Conservation (phyloP, 129 eudicot genomes). For the Cynara cardunculus region DNA sequence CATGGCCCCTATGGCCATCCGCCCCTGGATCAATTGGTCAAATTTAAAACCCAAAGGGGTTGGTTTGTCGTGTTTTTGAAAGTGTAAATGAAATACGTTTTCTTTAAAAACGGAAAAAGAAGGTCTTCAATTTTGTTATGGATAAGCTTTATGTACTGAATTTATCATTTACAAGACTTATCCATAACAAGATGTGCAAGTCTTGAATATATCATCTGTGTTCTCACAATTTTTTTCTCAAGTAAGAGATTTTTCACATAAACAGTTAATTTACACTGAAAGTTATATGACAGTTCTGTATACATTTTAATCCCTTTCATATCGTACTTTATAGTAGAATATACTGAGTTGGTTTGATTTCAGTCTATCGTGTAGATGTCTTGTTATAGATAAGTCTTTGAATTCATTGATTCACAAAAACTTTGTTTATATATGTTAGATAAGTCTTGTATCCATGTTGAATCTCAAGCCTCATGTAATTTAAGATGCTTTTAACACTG, state of each 20-base stretch:
- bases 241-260: too few relatives aligned
- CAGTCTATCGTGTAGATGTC: too few relatives aligned
- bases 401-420: too few relatives aligned
- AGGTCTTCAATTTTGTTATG: too few relatives aligned
- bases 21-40: constrained; percentile 2
- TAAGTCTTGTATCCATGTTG: background rate
- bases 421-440: background rate
- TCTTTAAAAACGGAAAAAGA: too few relatives aligned
- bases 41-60: background rate
- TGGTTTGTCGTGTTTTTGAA: constrained; percentile 12
- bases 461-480: too few relatives aligned
- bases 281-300: too few relatives aligned
- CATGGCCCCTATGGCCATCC: too few relatives aligned
- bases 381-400: background rate
- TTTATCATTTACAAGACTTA: background rate
- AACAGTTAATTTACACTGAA: too few relatives aligned
- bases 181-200: background rate
- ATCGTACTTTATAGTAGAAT: background rate
- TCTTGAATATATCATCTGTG: background rate
- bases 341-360: background rate
- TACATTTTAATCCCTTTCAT: too few relatives aligned
- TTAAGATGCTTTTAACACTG: background rate
- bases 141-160: too few relatives aligned
- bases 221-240: too few relatives aligned
- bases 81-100: background rate